Evolutionary conservation across 2,329 filamentous ascomycete genomes (phyloP), one percentile per base, ranked within the genome.

Genomic region (Verruconis gallopava): DNA sequence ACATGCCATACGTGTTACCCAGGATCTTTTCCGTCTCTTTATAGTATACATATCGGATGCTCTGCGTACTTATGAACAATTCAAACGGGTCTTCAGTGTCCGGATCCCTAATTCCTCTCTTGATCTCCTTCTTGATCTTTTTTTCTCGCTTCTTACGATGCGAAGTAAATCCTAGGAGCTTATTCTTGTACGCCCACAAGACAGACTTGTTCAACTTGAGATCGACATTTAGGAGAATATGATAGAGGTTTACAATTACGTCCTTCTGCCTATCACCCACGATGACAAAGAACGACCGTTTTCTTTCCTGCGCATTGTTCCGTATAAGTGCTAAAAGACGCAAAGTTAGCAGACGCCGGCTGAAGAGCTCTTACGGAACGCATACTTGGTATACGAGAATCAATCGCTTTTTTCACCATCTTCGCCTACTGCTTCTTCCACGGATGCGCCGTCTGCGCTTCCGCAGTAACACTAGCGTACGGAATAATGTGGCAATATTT

Each of bases 1-100:
- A 95, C 85, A 95, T 95, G 58, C 89, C 89, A 58, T 91, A 98
- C 34, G 91, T 98, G 61, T 96, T 93, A 59, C 91, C 91, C 44
- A 96, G 65, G 56, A 98, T 95, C 71, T 95, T 96, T 56, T 98
- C 91, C 20, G 91, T 96, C 67, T 98, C 91, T 66, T 98, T 98
- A 71, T 98, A 98, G 72, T 94, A 98, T 44, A 91, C 85, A 73
- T 98, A 98, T 62, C 91, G 83, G 59, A 98, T 94, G 62, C 95
- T 86, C 67, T 96, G 84, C 44, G 94, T 78, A 45, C 86, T 91
- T 53, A 96, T 81, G 65, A 96, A 98, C 42, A 96, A 75, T 65
- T 98, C 91, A 67, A 98, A 98, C 0, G 91, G 83, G 58, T 98
- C 91, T 58, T 93, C 85, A 42, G 78, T 75, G 61, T 98, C 94